These are phyloP conservation scores for Mycena albidolilacea DNA, from an alignment of 768 basidiomycete species.

Conservation along the genomic window DNA sequence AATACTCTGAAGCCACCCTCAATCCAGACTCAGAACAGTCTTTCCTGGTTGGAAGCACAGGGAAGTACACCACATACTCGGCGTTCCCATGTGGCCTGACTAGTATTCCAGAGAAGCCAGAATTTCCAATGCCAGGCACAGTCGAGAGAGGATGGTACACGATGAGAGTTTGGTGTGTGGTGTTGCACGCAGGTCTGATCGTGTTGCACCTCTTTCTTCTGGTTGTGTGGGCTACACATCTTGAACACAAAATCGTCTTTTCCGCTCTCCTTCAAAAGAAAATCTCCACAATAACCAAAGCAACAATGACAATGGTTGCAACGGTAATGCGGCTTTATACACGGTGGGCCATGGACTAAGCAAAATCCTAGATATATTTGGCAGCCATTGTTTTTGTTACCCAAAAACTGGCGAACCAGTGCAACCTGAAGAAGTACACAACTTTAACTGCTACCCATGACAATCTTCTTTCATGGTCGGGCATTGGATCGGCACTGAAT, in stretches of 20 bases:
- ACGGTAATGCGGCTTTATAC: slow-evolving; percentile 1
- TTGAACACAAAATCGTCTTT: slow-evolving; percentile 3
- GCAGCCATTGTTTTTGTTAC: slow-evolving; percentile 1
- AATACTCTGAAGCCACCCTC: no score
- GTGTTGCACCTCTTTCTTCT: background rate
- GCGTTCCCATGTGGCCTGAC: no score
- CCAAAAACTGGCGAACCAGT: slow-evolving; percentile 7
- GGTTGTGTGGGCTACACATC: slow-evolving; percentile 3
- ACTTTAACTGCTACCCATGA: slow-evolving; percentile 13
- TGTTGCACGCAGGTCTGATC: slow-evolving; percentile 1
- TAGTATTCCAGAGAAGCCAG: no score
- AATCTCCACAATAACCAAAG: background rate
- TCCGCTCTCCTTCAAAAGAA: background rate
- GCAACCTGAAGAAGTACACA: background rate
- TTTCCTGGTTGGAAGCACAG: no score
- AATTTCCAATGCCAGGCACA: no score
- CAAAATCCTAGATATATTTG: slow-evolving; percentile 4
- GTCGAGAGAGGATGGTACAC: no score
- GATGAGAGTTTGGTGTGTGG: background rate
- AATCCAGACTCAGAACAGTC: no score
- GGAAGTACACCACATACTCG: no score
- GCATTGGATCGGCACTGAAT: background rate
- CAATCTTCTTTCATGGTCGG: slow-evolving; percentile 3
- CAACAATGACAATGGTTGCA: background rate
- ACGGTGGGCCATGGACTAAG: background rate